Evolutionary conservation across 78 protist genomes (phyloP).

Genomic region (Dictyostelium firmibasis): DNA sequence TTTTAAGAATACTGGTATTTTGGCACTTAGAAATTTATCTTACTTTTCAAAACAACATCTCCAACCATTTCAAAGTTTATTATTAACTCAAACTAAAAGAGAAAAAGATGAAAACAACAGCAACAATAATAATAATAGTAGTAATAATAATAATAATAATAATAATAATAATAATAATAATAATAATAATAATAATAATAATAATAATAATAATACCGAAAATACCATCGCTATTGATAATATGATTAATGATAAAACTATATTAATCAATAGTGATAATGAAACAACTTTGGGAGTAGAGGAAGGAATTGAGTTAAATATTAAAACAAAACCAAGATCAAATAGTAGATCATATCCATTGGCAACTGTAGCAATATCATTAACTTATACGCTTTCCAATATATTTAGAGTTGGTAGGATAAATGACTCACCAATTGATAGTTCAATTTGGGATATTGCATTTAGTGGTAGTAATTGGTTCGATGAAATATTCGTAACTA

Average conservation of each 20-base stretch:
- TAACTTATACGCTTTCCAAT: slow-evolving; percentile 18
- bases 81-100: slow-evolving; percentile 32
- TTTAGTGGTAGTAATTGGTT: slow-evolving; percentile 51
- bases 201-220: background rate
- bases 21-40: slow-evolving; percentile 30
- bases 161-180: too few species aligned
- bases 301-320: background rate
- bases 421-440: background rate
- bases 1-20: slow-evolving; percentile 33
- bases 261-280: background rate
- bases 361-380: slow-evolving; percentile 36
- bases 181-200: too few species aligned
- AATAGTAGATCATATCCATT: slow-evolving; percentile 66
- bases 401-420: slow-evolving; percentile 49
- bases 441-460: slow-evolving; percentile 43
- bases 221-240: background rate
- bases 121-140: too few species aligned
- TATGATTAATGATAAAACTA: background rate
- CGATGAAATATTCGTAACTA: slow-evolving; percentile 57
- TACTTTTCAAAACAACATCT: slow-evolving; percentile 53
- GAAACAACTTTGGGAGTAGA: background rate
- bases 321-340: slow-evolving; percentile 7
- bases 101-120: slow-evolving; percentile 2
- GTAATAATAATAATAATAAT: too few species aligned
- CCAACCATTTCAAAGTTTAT: slow-evolving; percentile 26